Percentiles rank a stretch among this genome's conserved stretches.
Conservation (phyloP, 441 rosid species). For the Euphorbia schlechtendalii region DNA sequence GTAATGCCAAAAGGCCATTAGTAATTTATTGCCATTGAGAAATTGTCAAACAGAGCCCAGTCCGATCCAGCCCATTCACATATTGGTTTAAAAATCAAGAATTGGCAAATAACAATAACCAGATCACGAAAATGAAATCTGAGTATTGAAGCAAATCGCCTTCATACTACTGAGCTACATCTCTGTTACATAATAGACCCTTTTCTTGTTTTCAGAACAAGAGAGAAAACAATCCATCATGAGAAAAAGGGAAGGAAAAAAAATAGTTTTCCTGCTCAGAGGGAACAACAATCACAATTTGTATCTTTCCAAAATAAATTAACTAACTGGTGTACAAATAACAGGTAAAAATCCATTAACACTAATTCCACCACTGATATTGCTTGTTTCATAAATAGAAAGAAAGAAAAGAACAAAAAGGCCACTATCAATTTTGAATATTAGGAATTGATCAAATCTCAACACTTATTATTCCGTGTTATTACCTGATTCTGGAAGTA, state of each 20-base stretch:
- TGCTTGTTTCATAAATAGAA: slow-evolving; percentile 30
- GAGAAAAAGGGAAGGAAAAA: not conserved
- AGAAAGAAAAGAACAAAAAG: slow-evolving; percentile 9
- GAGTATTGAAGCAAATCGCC: not conserved
- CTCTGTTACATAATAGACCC: not conserved
- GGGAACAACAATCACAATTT: not conserved
- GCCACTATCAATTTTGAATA: not conserved
- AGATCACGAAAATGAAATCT: not conserved
- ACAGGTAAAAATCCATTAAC: slow-evolving; percentile 11
- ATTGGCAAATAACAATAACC: too few species aligned
- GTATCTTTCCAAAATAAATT: not conserved
- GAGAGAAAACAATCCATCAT: not conserved
- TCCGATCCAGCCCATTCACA: not conserved
- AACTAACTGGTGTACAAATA: not conserved
- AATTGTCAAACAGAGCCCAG: not conserved
- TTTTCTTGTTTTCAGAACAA: not conserved
- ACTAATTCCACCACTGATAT: slow-evolving; percentile 36
- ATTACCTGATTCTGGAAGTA: slow-evolving; percentile 32
- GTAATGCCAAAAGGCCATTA: too few species aligned
- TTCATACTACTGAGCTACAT: not conserved
- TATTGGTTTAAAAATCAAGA: not conserved
- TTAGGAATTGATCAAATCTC: not conserved
- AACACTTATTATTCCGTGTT: slow-evolving; percentile 4
- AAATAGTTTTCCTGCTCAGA: not conserved
- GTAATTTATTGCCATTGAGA: not conserved